Conservation (phyloP, 345 rosid species). For the Hirschfeldia incana region DNA sequence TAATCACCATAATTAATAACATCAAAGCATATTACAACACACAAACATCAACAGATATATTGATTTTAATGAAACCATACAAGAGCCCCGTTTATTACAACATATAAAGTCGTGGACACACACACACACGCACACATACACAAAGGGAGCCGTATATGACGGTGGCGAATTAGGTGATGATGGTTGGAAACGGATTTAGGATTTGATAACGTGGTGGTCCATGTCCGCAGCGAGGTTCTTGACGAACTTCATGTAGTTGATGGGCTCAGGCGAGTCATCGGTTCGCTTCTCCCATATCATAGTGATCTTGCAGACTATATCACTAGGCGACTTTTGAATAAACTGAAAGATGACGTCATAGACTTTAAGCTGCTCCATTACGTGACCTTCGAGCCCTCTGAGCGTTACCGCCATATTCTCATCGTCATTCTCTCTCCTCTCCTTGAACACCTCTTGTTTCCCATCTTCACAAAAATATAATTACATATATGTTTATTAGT, state of each 20-base stretch:
- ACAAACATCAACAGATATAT: not conserved
- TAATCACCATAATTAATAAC: not conserved
- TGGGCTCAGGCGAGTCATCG: constrained; percentile 40
- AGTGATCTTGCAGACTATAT: constrained; percentile 33
- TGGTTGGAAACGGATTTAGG: constrained; percentile 9
- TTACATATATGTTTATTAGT: not conserved
- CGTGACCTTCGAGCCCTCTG: constrained; percentile 38
- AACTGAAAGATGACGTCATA: constrained; percentile 36
- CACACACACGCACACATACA: constrained; percentile 2
- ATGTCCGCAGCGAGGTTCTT: constrained; percentile 37
- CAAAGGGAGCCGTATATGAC: not conserved
- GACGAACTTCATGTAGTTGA: constrained; percentile 38
- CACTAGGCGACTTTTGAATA: constrained; percentile 30
- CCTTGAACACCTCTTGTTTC: constrained; percentile 38
- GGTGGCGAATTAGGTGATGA: not conserved
- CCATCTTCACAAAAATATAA: constrained; percentile 25
- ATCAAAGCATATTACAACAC: not conserved
- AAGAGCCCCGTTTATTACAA: constrained; percentile 8
- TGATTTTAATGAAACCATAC: not conserved
- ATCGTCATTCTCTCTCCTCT: constrained; percentile 38
- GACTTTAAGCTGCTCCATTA: constrained; percentile 34
- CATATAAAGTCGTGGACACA: not conserved
- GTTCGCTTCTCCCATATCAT: constrained; percentile 38
- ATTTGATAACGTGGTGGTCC: constrained; percentile 34
- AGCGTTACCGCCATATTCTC: constrained; percentile 29